These are phyloP conservation scores for Exophiala xenobiotica DNA, from an alignment of 2,329 filamentous ascomycete genomes.

Conservation along the genomic window DNA sequence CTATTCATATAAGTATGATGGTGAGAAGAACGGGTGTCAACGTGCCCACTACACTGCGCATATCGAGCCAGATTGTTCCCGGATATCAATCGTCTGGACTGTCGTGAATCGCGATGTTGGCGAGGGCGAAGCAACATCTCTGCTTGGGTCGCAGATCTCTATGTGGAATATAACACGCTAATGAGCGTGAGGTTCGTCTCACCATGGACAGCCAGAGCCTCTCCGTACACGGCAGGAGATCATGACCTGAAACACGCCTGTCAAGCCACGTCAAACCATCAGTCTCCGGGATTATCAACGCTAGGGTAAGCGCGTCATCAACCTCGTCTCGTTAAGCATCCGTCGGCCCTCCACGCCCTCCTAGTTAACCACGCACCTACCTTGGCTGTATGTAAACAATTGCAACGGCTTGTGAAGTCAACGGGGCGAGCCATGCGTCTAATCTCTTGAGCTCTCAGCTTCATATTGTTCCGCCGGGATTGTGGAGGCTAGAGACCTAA, in stretches of 20 bases:
- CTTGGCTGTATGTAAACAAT: conserved; percentile 1
- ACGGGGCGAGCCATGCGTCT: neutral
- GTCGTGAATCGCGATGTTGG: too few relatives aligned
- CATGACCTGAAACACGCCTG: conserved; percentile 19
- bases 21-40: too few relatives aligned
- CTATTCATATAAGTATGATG: too few relatives aligned
- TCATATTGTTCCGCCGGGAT: neutral
- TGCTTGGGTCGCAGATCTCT: neutral
- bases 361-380: too few relatives aligned
- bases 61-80: too few relatives aligned
- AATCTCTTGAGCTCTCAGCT: neutral
- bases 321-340: conserved; percentile 1
- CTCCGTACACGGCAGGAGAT: neutral
- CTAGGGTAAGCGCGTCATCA: conserved; percentile 8
- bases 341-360: too few relatives aligned
- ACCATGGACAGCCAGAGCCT: conserved; percentile 10
- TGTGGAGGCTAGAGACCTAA: neutral
- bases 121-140: too few relatives aligned
- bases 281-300: conserved; percentile 12
- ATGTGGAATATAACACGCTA: neutral
- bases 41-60: too few relatives aligned
- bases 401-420: neutral
- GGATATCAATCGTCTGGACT: too few relatives aligned
- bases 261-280: conserved; percentile 17
- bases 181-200: conserved; percentile 6